Evolutionary conservation across 345 rosid genomes (phyloP).

Genomic region (Bruguiera gymnorhiza): DNA sequence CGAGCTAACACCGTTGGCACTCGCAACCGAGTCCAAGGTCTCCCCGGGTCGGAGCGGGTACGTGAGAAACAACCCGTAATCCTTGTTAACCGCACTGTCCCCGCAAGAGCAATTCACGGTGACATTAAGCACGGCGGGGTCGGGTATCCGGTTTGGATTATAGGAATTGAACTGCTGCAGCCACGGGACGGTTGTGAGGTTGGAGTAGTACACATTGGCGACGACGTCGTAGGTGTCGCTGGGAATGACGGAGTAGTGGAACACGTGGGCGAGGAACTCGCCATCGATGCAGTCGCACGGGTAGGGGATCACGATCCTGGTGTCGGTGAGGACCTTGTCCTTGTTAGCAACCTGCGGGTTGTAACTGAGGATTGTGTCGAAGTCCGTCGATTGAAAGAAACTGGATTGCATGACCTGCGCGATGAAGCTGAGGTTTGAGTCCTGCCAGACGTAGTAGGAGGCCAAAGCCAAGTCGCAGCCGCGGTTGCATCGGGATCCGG

Average conservation of each 20-base stretch:
- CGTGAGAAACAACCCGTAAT: conserved; percentile 59
- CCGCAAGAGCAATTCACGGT: conserved; percentile 80
- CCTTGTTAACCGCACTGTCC: conserved; percentile 36
- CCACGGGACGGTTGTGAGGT: conserved; percentile 41
- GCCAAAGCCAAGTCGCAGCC: conserved; percentile 52
- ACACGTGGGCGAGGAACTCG: conserved; percentile 47
- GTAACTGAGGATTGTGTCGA: conserved; percentile 32
- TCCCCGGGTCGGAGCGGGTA: conserved; percentile 65
- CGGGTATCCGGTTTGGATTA: conserved; percentile 36
- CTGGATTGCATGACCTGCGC: conserved; percentile 29
- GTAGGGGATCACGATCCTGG: conserved; percentile 60
- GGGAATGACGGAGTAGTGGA: conserved; percentile 21
- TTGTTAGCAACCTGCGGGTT: conserved; percentile 32
- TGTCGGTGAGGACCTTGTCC: conserved; percentile 28
- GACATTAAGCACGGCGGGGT: conserved; percentile 38
- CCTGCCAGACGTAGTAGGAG: conserved; percentile 55
- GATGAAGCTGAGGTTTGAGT: conserved; percentile 41
- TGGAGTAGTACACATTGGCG: conserved; percentile 33
- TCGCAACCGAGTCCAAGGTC: conserved; percentile 44
- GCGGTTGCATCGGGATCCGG: conserved; percentile 4
- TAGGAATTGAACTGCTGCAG: conserved; percentile 35
- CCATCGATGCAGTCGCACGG: conserved; percentile 58
- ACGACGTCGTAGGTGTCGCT: conserved; percentile 34
- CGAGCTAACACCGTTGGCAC: conserved; percentile 25
- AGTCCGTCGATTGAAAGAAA: conserved; percentile 1